Base-by-base conservation (phyloP, 345 rosid genomes). In the Citrus sinensis region DNA sequence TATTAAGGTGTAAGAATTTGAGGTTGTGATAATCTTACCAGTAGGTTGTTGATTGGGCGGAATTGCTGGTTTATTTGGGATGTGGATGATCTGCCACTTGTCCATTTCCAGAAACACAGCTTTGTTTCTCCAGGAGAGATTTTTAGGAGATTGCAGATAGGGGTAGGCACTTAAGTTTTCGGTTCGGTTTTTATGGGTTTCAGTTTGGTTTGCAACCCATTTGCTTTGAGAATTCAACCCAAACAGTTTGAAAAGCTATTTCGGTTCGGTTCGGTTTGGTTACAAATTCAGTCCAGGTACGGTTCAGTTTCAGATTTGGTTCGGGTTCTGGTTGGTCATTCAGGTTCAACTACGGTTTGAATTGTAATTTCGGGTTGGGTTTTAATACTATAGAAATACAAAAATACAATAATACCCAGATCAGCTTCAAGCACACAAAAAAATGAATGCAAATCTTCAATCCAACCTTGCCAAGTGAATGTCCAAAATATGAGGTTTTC, bases 1-100 rank as follows among this genome's bases (percentile, higher is more conserved):
- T 2, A 10, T 35, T 75, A 17, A 42, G 30, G 32, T 30, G 27
- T 6, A 34, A 30, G 4, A 42, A 14, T 62, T 35, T 5, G n/a
- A 39, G 60, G 46, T 9, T 5, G 40, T 22, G 72, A 59, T 46
- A 75, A 79, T 63, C 87, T 70, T 63, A 92, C 95, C 91, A 7
- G 90, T 90, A 56, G 94, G 90, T 71, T 90, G 95, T 59, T 87
- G 83, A 37, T 83, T 68, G 39, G 91, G 97, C 0, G 89, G 62
- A 29, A 82, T 25, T 6, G 81, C 67, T 55, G 92, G 91, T 75
- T 85, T 89, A 51, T 82, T 89, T 13, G 98, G 97, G 58, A 93
- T 70, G 76, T 91, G 83, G 3, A 89, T 39, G 46, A 95, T 87
- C 71, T 82, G 67, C 87, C 86, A 87, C 2, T 34, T 67, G 14